Evolutionary conservation across 2,329 filamentous ascomycete species (phyloP).

Genomic region (Penicillium digitatum): DNA sequence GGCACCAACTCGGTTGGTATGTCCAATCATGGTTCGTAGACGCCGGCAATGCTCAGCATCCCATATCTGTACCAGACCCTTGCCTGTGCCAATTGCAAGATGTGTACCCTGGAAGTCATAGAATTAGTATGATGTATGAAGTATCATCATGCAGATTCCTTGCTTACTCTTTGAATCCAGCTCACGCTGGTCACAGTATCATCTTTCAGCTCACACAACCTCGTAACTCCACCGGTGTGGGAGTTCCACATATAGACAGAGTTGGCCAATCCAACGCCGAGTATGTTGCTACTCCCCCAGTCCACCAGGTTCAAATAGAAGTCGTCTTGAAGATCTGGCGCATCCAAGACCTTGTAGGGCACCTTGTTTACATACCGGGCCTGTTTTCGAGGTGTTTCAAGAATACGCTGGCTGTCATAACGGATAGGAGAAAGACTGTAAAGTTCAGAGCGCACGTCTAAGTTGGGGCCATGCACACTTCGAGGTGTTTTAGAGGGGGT

Average conservation of each 20-base stretch:
- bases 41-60: conserved; percentile 83
- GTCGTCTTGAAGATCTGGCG: conserved; percentile 91
- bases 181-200: conserved; percentile 95
- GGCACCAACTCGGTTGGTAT: conserved; percentile 87
- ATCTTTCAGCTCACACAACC: conserved; percentile 85
- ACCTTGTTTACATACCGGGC: conserved; percentile 91
- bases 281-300: conserved; percentile 91
- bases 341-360: conserved; percentile 95
- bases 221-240: conserved; percentile 82
- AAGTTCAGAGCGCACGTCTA: conserved; percentile 85
- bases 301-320: conserved; percentile 98
- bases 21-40: conserved; percentile 92
- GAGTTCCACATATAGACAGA: conserved; percentile 99
- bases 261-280: conserved; percentile 86
- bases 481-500: conserved; percentile 87
- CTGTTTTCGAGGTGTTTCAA: conserved; percentile 83
- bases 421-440: conserved; percentile 95
- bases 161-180: conserved; percentile 80
- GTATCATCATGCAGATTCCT: not conserved
- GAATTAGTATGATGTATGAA: conserved; percentile 5
- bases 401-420: conserved; percentile 86
- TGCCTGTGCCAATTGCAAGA: conserved; percentile 88
- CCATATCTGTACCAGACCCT: conserved; percentile 95
- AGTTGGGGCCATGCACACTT: conserved; percentile 78
- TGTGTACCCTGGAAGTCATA: conserved; percentile 65